Evolutionary conservation across 345 rosid genomes (phyloP).

Genomic region (Hibiscus trionum): DNA sequence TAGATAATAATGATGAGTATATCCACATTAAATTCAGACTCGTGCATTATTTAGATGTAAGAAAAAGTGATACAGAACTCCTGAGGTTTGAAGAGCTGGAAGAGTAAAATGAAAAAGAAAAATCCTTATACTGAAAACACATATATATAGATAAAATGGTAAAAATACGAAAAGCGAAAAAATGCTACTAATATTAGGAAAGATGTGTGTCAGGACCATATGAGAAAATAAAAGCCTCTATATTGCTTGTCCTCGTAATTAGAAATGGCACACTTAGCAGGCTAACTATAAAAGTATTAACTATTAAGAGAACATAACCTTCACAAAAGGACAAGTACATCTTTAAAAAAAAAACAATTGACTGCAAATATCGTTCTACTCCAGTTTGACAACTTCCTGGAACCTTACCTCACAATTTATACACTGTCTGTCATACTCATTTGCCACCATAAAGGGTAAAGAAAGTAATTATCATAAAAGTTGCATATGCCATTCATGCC

Average conservation of each 20-base stretch:
- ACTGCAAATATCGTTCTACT: not conserved
- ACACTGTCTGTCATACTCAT: not conserved
- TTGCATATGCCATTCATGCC: not conserved
- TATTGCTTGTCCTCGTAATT: not conserved
- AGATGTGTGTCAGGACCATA: not conserved
- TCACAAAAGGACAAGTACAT: not conserved
- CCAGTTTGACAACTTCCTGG: not conserved
- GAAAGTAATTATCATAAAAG: not conserved
- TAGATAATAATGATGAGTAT: not conserved
- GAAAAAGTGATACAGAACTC: not conserved
- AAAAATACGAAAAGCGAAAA: not conserved
- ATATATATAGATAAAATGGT: not conserved
- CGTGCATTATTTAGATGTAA: not conserved
- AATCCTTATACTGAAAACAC: not conserved
- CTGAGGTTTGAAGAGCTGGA: not conserved
- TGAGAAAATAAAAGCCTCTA: no score
- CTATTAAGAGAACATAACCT: not conserved
- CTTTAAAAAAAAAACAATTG: not conserved
- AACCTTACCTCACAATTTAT: not conserved
- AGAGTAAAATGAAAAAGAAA: not conserved
- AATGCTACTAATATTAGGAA: not conserved
- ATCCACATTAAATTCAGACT: not conserved
- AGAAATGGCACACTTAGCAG: not conserved
- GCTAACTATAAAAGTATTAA: not conserved
- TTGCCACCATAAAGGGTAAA: not conserved